Percentiles rank a stretch among this genome's conserved stretches.
These are phyloP conservation scores for Meyerozyma athensensis DNA, from an alignment of 1,139 yeast species.

Conservation along the genomic window DNA sequence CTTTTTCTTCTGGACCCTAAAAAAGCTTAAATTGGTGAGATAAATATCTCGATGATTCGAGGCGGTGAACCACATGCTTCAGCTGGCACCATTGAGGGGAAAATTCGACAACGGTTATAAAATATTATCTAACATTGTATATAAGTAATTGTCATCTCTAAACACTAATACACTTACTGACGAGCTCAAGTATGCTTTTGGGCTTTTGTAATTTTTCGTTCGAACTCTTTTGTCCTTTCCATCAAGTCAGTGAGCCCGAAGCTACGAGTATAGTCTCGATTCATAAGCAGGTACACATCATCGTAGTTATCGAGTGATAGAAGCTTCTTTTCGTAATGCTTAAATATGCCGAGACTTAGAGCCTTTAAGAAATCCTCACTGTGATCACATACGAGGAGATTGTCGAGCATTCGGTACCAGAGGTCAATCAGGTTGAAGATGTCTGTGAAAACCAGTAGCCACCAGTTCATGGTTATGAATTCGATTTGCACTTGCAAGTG, in stretches of 20 bases:
- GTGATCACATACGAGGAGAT: slow-evolving; percentile 29
- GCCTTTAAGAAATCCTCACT: slow-evolving; percentile 9
- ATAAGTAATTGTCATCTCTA: too few relatives aligned
- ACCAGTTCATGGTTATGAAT: slow-evolving; percentile 55
- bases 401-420: slow-evolving; percentile 51
- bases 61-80: too few relatives aligned
- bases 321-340: slow-evolving; percentile 33
- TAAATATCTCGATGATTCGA: too few relatives aligned
- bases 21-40: too few relatives aligned
- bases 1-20: too few relatives aligned
- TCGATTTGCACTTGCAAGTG: slow-evolving; percentile 41
- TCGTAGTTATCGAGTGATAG: slow-evolving; percentile 26
- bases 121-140: too few relatives aligned
- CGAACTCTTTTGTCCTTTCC: slow-evolving; percentile 8
- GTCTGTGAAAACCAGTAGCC: slow-evolving; percentile 51
- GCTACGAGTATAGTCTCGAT: slow-evolving; percentile 9
- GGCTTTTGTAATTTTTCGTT: slow-evolving; percentile 9
- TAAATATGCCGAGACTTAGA: slow-evolving; percentile 38
- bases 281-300: slow-evolving; percentile 41
- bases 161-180: too few relatives aligned
- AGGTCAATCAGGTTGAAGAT: slow-evolving; percentile 46
- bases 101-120: too few relatives aligned
- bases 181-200: too few relatives aligned
- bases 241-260: slow-evolving; percentile 12
- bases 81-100: too few relatives aligned